Conservation (phyloP, 371 early-diverging fungal species). For the Mortierella sp. region DNA sequence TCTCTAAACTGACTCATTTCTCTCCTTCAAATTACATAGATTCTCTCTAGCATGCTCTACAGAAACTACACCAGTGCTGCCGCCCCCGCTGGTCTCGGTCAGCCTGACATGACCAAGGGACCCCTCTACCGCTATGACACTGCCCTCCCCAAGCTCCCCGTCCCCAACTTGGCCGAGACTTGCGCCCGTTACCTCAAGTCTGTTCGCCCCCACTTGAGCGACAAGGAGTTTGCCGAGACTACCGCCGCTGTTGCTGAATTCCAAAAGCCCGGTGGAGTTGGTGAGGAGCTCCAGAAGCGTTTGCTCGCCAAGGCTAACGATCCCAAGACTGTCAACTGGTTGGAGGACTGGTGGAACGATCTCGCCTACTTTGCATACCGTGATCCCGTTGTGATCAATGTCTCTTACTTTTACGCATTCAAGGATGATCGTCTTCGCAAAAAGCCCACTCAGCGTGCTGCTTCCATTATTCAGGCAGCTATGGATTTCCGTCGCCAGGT, state of each 20-base stretch:
- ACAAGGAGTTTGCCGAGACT: constrained; percentile 80
- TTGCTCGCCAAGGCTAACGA: constrained; percentile 77
- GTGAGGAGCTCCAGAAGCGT: constrained; percentile 87
- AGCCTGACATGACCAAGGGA: constrained; percentile 60
- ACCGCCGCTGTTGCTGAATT: constrained; percentile 83
- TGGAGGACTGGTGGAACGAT: constrained; percentile 97
- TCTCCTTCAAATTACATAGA: constrained; percentile 14
- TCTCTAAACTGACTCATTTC: constrained; percentile 1
- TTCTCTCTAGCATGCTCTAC: constrained; percentile 57
- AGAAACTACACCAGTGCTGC: constrained; percentile 56
- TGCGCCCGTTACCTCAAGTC: constrained; percentile 81
- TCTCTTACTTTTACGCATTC: constrained; percentile 87
- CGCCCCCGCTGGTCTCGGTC: constrained; percentile 38
- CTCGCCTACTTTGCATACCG: constrained; percentile 94
- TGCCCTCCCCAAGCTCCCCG: constrained; percentile 87
- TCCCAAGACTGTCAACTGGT: constrained; percentile 84
- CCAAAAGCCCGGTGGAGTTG: constrained; percentile 82
- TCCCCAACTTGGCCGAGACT: constrained; percentile 89
- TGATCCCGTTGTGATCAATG: constrained; percentile 93
- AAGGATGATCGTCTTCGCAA: constrained; percentile 86
- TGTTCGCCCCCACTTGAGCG: constrained; percentile 81
- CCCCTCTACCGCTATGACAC: constrained; percentile 78
- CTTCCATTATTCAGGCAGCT: constrained; percentile 88
- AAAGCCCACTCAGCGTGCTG: constrained; percentile 87
- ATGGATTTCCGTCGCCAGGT: constrained; percentile 88